Evolutionary conservation across 331 rosid genomes (phyloP).

Genomic region (Quercus phellos): DNA sequence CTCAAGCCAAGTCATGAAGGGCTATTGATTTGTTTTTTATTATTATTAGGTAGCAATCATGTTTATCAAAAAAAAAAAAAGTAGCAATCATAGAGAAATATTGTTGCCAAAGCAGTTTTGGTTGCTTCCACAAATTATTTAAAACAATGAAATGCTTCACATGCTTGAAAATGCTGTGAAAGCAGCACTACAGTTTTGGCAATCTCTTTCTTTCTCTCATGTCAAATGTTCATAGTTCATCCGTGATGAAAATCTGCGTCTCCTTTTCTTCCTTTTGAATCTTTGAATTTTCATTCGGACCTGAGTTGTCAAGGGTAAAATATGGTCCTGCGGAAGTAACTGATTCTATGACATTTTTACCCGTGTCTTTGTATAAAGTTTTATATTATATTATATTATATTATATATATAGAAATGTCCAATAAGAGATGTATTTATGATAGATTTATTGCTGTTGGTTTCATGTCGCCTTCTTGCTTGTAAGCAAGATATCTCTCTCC

Average conservation of each 20-base stretch:
- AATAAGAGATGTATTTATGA: conserved; percentile 18
- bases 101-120: conserved; percentile 13
- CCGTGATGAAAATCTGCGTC: background rate
- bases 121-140: conserved; percentile 14
- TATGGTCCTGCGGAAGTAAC: background rate
- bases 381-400: background rate
- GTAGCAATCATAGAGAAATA: background rate
- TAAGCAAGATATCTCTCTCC: background rate
- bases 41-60: conserved; percentile 9
- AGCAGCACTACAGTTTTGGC: conserved; percentile 9
- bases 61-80: background rate
- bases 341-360: background rate
- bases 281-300: background rate
- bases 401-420: background rate
- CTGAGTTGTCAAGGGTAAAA: background rate
- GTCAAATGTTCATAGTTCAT: conserved; percentile 1
- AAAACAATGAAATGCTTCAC: conserved; percentile 3
- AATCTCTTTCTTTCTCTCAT: background rate
- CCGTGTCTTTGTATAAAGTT: background rate
- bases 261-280: background rate
- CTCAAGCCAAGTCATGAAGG: conserved; percentile 10
- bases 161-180: conserved; percentile 9
- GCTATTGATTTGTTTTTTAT: conserved; percentile 14
- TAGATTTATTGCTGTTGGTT: conserved; percentile 21
- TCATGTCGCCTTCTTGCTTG: conserved; percentile 23